Conservation (phyloP, 2,329 filamentous ascomycete genomes). For the Colletotrichum echinochloae region DNA sequence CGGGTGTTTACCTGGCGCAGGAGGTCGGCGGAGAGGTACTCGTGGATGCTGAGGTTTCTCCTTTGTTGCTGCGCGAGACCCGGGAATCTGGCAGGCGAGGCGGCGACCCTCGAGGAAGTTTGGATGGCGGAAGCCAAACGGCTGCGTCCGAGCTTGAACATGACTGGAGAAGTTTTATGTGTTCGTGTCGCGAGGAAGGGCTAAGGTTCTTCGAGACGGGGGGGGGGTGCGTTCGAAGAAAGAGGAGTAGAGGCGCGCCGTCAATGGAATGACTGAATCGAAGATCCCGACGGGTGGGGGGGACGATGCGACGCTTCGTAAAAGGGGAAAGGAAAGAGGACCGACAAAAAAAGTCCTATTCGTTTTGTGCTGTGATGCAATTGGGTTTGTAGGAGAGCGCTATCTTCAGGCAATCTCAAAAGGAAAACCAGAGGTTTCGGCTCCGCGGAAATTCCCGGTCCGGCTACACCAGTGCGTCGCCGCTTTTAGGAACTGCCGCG, state of each 20-base stretch:
- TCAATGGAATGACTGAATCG: slow-evolving; percentile 28
- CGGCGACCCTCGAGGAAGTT: slow-evolving; percentile 68
- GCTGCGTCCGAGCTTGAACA: slow-evolving; percentile 91
- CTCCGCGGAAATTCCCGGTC: slow-evolving; percentile 39
- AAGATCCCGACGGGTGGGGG: slow-evolving; percentile 16
- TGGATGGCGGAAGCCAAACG: slow-evolving; percentile 81
- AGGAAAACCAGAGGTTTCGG: slow-evolving; percentile 39
- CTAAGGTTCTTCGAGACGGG: slow-evolving; percentile 1
- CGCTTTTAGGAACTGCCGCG: background rate
- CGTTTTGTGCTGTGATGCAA: slow-evolving; percentile 40
- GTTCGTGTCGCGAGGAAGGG: slow-evolving; percentile 24
- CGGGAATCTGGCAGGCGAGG: slow-evolving; percentile 68
- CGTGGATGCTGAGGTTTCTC: slow-evolving; percentile 94
- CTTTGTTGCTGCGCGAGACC: slow-evolving; percentile 80
- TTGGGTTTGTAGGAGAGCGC: slow-evolving; percentile 37
- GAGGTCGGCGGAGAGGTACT: slow-evolving; percentile 95
- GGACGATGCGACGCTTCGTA: slow-evolving; percentile 15
- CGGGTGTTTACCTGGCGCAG: slow-evolving; percentile 73
- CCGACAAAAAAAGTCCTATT: slow-evolving; percentile 14
- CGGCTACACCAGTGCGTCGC: slow-evolving; percentile 14
- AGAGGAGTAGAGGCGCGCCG: slow-evolving; percentile 19
- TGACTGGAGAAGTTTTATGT: slow-evolving; percentile 56
- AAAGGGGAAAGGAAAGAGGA: slow-evolving; percentile 40
- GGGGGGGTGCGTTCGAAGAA: slow-evolving; percentile 7
- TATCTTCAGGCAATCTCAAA: slow-evolving; percentile 38